A percentile compares a stretch with the other conserved stretches of the same genome.
Evolutionary conservation across 495 filamentous ascomycete species (phyloP).

Genomic region (Lasiosphaeria miniovina): DNA sequence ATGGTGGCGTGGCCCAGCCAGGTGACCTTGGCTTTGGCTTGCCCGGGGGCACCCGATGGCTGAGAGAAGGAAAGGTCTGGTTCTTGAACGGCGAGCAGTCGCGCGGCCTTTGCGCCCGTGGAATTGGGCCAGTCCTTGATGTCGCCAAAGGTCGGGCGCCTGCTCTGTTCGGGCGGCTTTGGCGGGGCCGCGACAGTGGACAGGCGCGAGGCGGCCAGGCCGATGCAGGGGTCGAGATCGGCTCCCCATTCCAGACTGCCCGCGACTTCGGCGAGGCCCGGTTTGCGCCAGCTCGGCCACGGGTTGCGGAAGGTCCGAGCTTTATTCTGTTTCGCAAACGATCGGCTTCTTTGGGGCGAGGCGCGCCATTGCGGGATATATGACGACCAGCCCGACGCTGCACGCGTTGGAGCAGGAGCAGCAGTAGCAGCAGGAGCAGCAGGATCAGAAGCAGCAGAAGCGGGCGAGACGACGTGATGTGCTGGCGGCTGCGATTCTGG

Average conservation of each 20-base stretch:
- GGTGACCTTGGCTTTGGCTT: conserved; percentile 36
- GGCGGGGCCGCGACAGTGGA: background rate
- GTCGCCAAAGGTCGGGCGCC: conserved; percentile 15
- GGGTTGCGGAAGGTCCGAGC: conserved; percentile 45
- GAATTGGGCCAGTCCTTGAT: conserved; percentile 19
- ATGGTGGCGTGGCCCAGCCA: conserved; percentile 54
- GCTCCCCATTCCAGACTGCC: conserved; percentile 26
- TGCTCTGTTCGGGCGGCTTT: background rate
- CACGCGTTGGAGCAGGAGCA: too few species aligned
- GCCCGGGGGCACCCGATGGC: background rate
- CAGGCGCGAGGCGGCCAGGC: conserved; percentile 23
- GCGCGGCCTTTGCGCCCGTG: conserved; percentile 19
- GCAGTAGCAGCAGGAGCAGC: too few species aligned
- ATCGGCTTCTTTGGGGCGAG: too few species aligned
- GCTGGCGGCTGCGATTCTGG: background rate
- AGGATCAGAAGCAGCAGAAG: too few species aligned
- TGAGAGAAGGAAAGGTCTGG: conserved; percentile 27
- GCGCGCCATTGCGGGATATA: conserved; percentile 17
- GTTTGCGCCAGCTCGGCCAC: conserved; percentile 48
- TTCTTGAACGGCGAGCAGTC: conserved; percentile 18
- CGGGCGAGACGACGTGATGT: background rate
- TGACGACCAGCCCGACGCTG: conserved; percentile 1
- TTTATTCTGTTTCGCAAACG: background rate
- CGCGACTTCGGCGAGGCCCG: conserved; percentile 26
- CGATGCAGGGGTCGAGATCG: conserved; percentile 19